Conservation (phyloP, 106 monocot species). For the Iris macrosiphon region DNA sequence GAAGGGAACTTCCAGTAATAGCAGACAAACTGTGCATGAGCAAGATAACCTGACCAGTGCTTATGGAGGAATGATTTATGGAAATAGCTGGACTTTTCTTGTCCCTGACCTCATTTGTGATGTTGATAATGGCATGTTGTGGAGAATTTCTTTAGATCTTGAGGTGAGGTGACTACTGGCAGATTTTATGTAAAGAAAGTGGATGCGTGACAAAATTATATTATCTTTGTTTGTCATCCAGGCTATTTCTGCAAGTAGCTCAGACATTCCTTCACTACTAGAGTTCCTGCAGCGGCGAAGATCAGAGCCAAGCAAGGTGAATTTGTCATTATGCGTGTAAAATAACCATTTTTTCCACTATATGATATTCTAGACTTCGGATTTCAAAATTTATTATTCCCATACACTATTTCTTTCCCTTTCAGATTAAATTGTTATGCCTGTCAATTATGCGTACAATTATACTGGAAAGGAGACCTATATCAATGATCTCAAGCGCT, state of each 20-base stretch:
- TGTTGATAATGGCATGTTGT: conserved; percentile 72
- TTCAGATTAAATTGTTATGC: conserved; percentile 65
- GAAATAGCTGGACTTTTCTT: conserved; percentile 76
- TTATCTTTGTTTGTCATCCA: conserved; percentile 15
- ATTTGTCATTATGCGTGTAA: neutral
- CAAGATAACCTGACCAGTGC: conserved; percentile 35
- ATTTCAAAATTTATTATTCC: too few species aligned
- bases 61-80: too few species aligned
- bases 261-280: conserved; percentile 60
- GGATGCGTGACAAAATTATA: neutral
- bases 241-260: conserved; percentile 85
- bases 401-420: neutral
- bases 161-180: conserved; percentile 35
- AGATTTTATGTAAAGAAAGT: neutral
- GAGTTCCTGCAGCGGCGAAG: conserved; percentile 79
- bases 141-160: conserved; percentile 69
- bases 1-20: conserved; percentile 29
- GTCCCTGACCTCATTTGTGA: conserved; percentile 85
- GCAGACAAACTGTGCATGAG: conserved; percentile 17
- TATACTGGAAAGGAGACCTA: conserved; percentile 68
- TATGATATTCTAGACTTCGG: too few species aligned
- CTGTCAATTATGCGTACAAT: conserved; percentile 54
- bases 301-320: conserved; percentile 57
- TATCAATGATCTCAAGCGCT: conserved; percentile 49
- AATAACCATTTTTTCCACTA: too few species aligned